Conservation (phyloP, 2,329 filamentous ascomycete genomes). For the Phyllosticta citrichinensis region DNA sequence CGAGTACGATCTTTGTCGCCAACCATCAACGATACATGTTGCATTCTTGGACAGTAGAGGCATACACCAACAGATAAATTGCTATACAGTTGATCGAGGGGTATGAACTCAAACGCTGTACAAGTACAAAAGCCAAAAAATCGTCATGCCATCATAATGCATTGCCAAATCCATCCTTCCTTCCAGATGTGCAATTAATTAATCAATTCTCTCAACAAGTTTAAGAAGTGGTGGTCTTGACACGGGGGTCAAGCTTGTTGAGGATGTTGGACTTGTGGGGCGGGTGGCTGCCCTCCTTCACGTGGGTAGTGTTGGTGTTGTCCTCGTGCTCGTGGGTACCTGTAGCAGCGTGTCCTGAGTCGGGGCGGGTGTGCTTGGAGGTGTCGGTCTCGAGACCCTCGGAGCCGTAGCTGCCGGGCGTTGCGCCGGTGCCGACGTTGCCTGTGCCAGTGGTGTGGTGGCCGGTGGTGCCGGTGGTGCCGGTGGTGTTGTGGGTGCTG, state of each 20-base stretch:
- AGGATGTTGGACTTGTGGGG: constrained; percentile 3
- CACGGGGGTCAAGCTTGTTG: constrained; percentile 10
- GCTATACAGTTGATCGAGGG: too few species aligned
- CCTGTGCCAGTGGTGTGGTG: neutral
- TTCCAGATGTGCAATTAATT: too few species aligned
- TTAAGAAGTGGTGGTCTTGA: constrained; percentile 7
- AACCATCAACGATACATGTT: too few species aligned
- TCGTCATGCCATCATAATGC: too few species aligned
- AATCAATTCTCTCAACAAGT: neutral
- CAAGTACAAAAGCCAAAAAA: too few species aligned
- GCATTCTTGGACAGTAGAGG: too few species aligned
- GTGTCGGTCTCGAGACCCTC: neutral
- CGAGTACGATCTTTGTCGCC: too few species aligned
- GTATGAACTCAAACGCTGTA: too few species aligned
- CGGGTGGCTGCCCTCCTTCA: neutral
- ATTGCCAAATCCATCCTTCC: too few species aligned
- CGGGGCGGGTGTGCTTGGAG: neutral
- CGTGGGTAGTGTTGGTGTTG: neutral
- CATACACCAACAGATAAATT: too few species aligned
- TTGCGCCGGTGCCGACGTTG: neutral
- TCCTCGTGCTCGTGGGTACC: neutral
- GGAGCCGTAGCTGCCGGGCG: neutral
- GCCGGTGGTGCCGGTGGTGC: neutral
- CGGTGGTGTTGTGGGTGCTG: neutral
- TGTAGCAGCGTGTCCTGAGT: neutral